These are phyloP conservation scores for Teratosphaeriaceae sp. DNA, from an alignment of 2,329 filamentous ascomycete species.

Conservation along the genomic window DNA sequence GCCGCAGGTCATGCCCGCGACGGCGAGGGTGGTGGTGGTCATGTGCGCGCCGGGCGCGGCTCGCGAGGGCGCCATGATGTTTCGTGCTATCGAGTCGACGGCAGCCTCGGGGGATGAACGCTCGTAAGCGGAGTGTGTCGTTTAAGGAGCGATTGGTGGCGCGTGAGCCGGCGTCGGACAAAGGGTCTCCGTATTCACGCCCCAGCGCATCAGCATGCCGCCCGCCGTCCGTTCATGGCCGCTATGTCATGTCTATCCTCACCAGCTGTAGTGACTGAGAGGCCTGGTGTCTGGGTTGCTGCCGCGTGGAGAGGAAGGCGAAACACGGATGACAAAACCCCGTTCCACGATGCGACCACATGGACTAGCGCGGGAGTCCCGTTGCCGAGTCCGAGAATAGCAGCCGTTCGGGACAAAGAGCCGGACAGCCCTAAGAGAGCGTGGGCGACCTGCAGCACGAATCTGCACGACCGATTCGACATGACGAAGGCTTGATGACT, in stretches of 20 bases:
- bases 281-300: too few species aligned
- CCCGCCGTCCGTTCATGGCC: too few species aligned
- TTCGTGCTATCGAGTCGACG: not conserved
- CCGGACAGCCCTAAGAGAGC: too few species aligned
- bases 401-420: not conserved
- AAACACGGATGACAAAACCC: not conserved
- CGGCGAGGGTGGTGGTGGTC: constrained; percentile 86
- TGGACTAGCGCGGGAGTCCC: too few species aligned
- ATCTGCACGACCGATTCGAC: too few species aligned
- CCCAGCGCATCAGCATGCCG: too few species aligned
- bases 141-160: not conserved
- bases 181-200: not conserved
- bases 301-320: too few species aligned
- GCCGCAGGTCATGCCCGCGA: constrained; percentile 83
- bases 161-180: not conserved
- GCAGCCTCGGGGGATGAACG: not conserved
- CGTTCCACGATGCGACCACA: too few species aligned
- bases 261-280: too few species aligned
- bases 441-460: too few species aligned
- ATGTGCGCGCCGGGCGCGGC: constrained; percentile 46
- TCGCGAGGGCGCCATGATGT: constrained; percentile 16
- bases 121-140: not conserved
- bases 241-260: too few species aligned
- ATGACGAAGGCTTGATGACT: too few species aligned
- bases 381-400: constrained; percentile 1